These are phyloP conservation scores for Silene coronaria DNA, from an alignment of 179 eudicot species.

Conservation along the genomic window DNA sequence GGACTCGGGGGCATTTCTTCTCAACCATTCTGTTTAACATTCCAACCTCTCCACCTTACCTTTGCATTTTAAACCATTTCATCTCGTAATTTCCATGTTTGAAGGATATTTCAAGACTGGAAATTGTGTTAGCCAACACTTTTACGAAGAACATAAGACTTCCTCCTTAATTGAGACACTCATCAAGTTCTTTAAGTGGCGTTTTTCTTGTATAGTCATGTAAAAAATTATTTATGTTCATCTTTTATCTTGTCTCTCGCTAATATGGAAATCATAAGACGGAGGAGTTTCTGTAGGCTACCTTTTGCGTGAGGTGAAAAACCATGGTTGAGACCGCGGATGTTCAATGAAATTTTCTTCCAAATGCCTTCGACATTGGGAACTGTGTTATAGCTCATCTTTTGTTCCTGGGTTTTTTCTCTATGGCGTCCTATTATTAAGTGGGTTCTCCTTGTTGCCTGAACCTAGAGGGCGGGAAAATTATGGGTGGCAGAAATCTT, in stretches of 20 bases:
- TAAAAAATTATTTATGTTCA: too few relatives aligned
- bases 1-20: too few relatives aligned
- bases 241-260: not conserved
- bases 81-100: not conserved
- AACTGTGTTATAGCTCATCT: not conserved
- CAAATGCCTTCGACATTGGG: not conserved
- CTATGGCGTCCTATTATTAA: not conserved
- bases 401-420: not conserved
- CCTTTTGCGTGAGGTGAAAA: not conserved
- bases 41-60: not conserved
- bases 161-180: not conserved
- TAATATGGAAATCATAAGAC: not conserved
- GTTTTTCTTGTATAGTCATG: too few relatives aligned
- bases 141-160: not conserved
- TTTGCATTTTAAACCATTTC: not conserved
- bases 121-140: not conserved
- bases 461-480: too few relatives aligned
- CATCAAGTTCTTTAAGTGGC: too few relatives aligned
- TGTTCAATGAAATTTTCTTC: not conserved
- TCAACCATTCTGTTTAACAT: too few relatives aligned
- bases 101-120: not conserved
- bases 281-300: not conserved
- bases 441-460: too few relatives aligned
- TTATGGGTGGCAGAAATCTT: too few relatives aligned
- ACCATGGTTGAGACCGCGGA: not conserved